Evolutionary conservation across 768 basidiomycete species (phyloP).

Genomic region (Coprinellus aureogranulatus): DNA sequence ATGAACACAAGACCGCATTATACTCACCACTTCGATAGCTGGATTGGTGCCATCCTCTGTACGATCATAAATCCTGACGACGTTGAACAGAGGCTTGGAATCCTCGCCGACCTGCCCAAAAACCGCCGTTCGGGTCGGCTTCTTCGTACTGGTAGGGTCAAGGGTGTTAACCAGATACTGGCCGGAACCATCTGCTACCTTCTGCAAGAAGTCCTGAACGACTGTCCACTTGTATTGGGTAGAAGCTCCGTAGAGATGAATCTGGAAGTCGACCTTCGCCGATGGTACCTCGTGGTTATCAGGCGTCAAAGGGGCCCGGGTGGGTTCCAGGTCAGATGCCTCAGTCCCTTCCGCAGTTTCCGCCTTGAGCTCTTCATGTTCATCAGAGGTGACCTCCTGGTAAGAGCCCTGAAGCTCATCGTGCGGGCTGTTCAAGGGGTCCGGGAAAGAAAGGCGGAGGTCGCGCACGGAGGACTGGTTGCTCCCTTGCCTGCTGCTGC

Average conservation of each 20-base stretch:
- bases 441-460: slow-evolving; percentile 78
- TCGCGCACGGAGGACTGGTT: slow-evolving; percentile 66
- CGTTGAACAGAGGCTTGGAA: slow-evolving; percentile 24
- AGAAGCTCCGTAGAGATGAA: slow-evolving; percentile 67
- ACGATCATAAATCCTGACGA: slow-evolving; percentile 37
- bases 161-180: slow-evolving; percentile 26
- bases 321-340: slow-evolving; percentile 24
- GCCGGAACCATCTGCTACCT: slow-evolving; percentile 43
- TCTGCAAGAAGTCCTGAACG: slow-evolving; percentile 57
- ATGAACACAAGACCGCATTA: slow-evolving; percentile 8
- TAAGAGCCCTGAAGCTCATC: slow-evolving; percentile 61
- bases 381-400: slow-evolving; percentile 43
- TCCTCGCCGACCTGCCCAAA: slow-evolving; percentile 26
- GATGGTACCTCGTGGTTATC: slow-evolving; percentile 22
- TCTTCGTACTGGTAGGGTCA: slow-evolving; percentile 19
- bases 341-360: slow-evolving; percentile 8
- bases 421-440: slow-evolving; percentile 72
- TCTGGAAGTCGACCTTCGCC: slow-evolving; percentile 47
- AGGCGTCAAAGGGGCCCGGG: slow-evolving; percentile 29
- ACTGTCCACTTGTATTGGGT: slow-evolving; percentile 60
- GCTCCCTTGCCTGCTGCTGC: slow-evolving; percentile 42
- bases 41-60: slow-evolving; percentile 25
- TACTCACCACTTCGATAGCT: slow-evolving; percentile 32
- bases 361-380: slow-evolving; percentile 16
- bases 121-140: slow-evolving; percentile 24